Evolutionary conservation across 257 asterid genomes (phyloP).

Genomic region (Penstemon newberryi): DNA sequence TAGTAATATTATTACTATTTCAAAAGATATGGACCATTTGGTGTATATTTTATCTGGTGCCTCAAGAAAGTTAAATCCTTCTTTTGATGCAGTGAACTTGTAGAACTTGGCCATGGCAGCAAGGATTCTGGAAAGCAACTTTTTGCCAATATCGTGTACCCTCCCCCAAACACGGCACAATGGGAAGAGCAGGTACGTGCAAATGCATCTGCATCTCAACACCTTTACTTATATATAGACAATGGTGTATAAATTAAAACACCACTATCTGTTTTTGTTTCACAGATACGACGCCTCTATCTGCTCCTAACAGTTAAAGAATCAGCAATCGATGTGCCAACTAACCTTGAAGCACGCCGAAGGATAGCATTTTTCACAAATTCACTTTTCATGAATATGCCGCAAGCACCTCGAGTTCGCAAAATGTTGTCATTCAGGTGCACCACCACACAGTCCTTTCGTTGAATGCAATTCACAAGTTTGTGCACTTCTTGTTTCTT

Average conservation of each 20-base stretch:
- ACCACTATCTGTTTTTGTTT: conserved; percentile 22
- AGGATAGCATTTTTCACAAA: conserved; percentile 91
- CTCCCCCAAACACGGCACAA: conserved; percentile 84
- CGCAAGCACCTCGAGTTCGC: conserved; percentile 95
- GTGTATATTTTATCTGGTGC: conserved; percentile 17
- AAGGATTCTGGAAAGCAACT: conserved; percentile 89
- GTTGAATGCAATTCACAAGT: not conserved
- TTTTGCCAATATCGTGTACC: conserved; percentile 73
- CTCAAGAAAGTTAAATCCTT: conserved; percentile 18
- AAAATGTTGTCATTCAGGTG: conserved; percentile 98
- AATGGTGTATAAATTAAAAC: conserved; percentile 17
- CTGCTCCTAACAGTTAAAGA: conserved; percentile 94
- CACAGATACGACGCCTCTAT: conserved; percentile 89
- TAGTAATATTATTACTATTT: conserved; percentile 5
- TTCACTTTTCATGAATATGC: conserved; percentile 97
- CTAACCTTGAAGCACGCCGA: conserved; percentile 94
- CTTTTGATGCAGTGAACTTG: conserved; percentile 64
- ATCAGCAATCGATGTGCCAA: conserved; percentile 89
- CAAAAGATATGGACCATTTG: not conserved
- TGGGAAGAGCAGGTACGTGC: conserved; percentile 92
- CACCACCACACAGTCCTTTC: conserved; percentile 21
- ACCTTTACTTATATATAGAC: not conserved
- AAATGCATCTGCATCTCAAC: conserved; percentile 17
- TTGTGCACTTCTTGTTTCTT: not conserved
- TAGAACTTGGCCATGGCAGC: conserved; percentile 76